phyloP scores from a whole-genome alignment of 2,329 filamentous ascomycete genomes.

The Aspergillus puulaauensis region DNA sequence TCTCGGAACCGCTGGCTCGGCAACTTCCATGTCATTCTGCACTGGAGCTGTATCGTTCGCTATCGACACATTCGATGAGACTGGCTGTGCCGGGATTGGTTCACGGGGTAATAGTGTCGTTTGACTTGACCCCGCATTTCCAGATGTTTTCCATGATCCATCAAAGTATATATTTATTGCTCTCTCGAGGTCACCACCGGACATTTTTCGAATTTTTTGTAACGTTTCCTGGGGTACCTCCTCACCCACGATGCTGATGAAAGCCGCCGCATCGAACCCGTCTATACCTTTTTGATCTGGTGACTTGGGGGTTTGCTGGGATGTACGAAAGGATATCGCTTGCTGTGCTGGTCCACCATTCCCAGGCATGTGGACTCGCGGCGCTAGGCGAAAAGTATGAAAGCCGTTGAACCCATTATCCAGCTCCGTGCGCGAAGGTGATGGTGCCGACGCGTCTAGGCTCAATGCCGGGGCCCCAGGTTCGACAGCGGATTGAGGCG shows the following conservation, averaged over 20 bases:
- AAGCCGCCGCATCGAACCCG: conserved; percentile 56
- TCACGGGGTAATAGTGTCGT: conserved; percentile 12
- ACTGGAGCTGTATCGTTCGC: neutral
- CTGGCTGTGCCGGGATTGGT: conserved; percentile 6
- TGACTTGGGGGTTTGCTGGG: neutral
- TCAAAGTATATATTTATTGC: conserved; percentile 66
- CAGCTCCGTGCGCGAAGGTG: neutral
- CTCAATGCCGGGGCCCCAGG: neutral
- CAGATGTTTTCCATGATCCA: conserved; percentile 56
- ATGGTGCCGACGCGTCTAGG: conserved; percentile 20
- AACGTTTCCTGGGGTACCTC: conserved; percentile 47
- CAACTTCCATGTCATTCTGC: conserved; percentile 4
- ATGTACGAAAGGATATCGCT: neutral
- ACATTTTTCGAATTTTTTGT: conserved; percentile 48
- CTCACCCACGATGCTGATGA: conserved; percentile 60
- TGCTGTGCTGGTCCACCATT: neutral
- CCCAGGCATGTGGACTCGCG: neutral
- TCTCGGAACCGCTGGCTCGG: conserved; percentile 4
- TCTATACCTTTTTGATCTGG: conserved; percentile 13
- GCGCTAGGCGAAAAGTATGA: neutral
- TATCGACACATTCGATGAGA: neutral
- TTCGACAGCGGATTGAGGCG: conserved; percentile 17
- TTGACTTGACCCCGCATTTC: conserved; percentile 11
- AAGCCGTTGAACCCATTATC: neutral
- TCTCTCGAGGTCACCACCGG: conserved; percentile 56